A percentile compares a stretch with the other conserved stretches of the same genome.
phyloP scores from a whole-genome alignment of 805 yeast genomes.

The Wickerhamomyces hampshirensis region DNA sequence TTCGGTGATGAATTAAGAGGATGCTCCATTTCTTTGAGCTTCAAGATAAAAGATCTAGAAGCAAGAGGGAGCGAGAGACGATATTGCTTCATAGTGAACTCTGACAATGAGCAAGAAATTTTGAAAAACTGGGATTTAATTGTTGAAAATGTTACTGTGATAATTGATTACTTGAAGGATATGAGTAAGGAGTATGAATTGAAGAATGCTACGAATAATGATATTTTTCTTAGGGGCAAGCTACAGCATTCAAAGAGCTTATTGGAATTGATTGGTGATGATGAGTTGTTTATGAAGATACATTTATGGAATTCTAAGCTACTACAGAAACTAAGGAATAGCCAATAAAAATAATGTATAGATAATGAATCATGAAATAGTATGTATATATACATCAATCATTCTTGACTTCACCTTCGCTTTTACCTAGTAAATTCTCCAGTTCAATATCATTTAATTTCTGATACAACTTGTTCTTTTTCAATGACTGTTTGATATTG shows the following conservation, averaged over 20 bases:
- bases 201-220: slow-evolving; percentile 30
- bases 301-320: slow-evolving; percentile 63
- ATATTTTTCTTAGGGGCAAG: slow-evolving; percentile 51
- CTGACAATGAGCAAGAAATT: slow-evolving; percentile 48
- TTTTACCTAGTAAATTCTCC: slow-evolving; percentile 14
- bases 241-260: slow-evolving; percentile 52
- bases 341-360: not conserved
- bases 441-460: slow-evolving; percentile 20
- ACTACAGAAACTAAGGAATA: slow-evolving; percentile 28
- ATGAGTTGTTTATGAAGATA: slow-evolving; percentile 46
- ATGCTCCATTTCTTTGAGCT: slow-evolving; percentile 51
- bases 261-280: slow-evolving; percentile 50
- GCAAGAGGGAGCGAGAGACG: slow-evolving; percentile 75
- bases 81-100: slow-evolving; percentile 53
- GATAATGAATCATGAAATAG: not conserved
- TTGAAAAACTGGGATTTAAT: slow-evolving; percentile 53
- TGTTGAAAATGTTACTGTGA: slow-evolving; percentile 32
- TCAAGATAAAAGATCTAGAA: slow-evolving; percentile 56
- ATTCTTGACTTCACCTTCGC: slow-evolving; percentile 6
- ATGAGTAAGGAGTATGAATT: slow-evolving; percentile 25
- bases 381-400: slow-evolving; percentile 4
- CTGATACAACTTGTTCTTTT: slow-evolving; percentile 19
- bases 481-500: slow-evolving; percentile 14
- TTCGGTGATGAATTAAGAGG: slow-evolving; percentile 63
- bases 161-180: slow-evolving; percentile 36